Percentiles rank a stretch among this genome's conserved stretches.
Conservation (phyloP, 305 asterid genomes). For the Andrographis paniculata region DNA sequence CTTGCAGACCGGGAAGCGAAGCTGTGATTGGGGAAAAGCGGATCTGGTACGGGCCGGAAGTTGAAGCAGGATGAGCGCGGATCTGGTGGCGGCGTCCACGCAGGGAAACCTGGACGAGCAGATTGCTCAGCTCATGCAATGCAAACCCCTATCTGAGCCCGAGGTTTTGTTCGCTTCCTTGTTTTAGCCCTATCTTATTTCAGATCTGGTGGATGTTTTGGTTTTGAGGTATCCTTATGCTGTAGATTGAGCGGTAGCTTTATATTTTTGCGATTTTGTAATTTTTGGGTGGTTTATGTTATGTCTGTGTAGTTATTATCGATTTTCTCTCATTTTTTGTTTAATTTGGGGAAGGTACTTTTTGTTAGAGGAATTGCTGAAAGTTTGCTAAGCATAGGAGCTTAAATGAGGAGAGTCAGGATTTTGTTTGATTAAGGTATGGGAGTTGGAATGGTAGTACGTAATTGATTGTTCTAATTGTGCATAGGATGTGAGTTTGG, state of each 20-base stretch:
- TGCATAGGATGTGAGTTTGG: too few species aligned
- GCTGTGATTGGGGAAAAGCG: too few species aligned
- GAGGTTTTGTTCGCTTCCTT: conserved; percentile 26
- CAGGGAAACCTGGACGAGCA: conserved; percentile 58
- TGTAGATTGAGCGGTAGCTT: too few species aligned
- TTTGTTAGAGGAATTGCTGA: neutral
- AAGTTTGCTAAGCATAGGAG: neutral
- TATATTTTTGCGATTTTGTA: too few species aligned
- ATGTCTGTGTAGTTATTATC: neutral
- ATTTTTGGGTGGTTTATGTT: too few species aligned
- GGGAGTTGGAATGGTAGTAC: neutral
- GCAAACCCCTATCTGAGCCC: conserved; percentile 57
- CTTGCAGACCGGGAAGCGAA: too few species aligned
- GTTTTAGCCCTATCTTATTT: too few species aligned
- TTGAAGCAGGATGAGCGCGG: conserved; percentile 62
- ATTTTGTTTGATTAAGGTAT: neutral
- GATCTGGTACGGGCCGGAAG: conserved; percentile 24
- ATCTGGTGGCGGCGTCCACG: conserved; percentile 67
- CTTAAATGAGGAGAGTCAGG: neutral
- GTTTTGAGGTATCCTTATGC: too few species aligned
- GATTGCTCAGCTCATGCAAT: conserved; percentile 52
- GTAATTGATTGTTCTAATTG: too few species aligned
- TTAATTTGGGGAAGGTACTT: neutral
- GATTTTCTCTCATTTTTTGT: neutral
- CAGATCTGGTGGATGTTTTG: too few species aligned